phyloP scores from a whole-genome alignment of 305 asterid species.

The Fraxinus paxiana region DNA sequence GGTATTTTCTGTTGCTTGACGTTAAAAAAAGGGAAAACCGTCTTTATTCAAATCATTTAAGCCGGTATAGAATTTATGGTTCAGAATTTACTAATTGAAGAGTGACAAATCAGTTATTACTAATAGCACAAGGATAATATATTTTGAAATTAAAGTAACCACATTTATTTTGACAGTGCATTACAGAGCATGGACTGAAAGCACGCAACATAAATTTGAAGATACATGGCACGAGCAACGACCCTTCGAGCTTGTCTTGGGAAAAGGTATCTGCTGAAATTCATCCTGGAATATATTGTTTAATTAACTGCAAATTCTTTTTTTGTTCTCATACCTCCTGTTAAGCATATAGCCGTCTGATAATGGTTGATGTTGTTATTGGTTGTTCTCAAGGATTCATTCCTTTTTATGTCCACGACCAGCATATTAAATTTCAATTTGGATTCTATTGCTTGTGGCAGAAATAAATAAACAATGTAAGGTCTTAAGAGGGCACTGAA shows the following conservation, averaged over 20 bases:
- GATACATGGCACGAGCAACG: conserved; percentile 94
- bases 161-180: conserved; percentile 49
- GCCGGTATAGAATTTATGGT: not conserved
- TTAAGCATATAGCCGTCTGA: not conserved
- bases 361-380: conserved; percentile 3
- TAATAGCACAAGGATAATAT: not conserved
- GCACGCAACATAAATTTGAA: conserved; percentile 83
- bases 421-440: not conserved
- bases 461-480: not conserved
- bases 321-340: not conserved
- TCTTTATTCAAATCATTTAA: not conserved
- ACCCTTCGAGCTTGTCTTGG: conserved; percentile 78
- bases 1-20: not conserved
- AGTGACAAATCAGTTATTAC: not conserved
- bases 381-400: not conserved
- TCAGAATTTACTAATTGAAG: not conserved
- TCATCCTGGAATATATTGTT: not conserved
- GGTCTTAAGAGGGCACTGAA: not conserved
- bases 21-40: not conserved
- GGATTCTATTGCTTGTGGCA: not conserved
- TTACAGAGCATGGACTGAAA: conserved; percentile 88
- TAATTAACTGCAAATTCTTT: not conserved
- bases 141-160: not conserved
- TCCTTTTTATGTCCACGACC: conserved; percentile 1
- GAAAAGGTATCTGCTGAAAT: conserved; percentile 55